Evolutionary conservation across 164 flowering plant genomes (phyloP), one percentile per base, ranked within the genome.

Genomic region (Houttuynia cordata): DNA sequence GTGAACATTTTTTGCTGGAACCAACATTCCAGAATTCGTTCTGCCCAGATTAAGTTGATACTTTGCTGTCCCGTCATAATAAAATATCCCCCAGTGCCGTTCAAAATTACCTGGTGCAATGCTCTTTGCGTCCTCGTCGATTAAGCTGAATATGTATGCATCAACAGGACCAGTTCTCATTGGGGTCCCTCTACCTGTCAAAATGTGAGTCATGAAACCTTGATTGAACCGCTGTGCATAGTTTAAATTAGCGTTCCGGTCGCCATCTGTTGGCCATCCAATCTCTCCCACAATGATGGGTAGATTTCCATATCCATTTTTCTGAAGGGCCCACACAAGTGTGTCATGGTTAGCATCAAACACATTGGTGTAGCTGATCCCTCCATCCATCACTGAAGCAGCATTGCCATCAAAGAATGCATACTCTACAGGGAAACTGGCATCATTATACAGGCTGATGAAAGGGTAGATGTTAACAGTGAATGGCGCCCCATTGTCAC

Each of bases 251-350:
- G 96, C 97, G 65, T 88, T 81, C 62, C 59, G 64, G 42, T 91
- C 91, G 49, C 97, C 97, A 62, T 87, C 97, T 1, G 97, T 87
- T 5, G 97, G 97, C 96, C 97, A 91, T 42, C 96, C 97, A 24
- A 91, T 79, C 68, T 91, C 97, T 51, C 97, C 97, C 10, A 91
- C 71, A 23, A 91, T 82, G 34, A 91, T 83, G 13, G 88, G 85
- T 64, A 91, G 34, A 67, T 83, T 80, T 42, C 72, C 76, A 58
- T 62, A 88, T 0, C 97, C 97, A 60, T 88, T 86, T 70, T 76
- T 88, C 60, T 74, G 81, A 5, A 91, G 67, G 23, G 97, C 88
- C 86, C 89, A 80, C 5, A 80, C 80, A 17, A 91, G 87, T 22
- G 96, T 91, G 62, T 91, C 97, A 42, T 80, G 67, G 59, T 91